phyloP scores from a whole-genome alignment of 805 yeast species.

The Komagataella pseudopastoris region DNA sequence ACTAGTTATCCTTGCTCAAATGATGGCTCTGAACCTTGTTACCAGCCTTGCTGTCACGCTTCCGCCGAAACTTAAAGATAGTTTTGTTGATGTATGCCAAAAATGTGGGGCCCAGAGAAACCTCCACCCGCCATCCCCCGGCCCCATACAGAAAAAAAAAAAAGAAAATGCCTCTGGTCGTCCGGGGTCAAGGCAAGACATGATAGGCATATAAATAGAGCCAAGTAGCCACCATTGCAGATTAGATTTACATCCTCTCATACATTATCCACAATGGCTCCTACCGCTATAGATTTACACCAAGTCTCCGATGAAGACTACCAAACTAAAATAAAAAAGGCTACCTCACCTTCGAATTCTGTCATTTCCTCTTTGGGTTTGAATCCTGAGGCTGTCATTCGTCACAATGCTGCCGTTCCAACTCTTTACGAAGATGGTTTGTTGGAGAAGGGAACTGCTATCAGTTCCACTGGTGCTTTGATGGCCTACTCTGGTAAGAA shows the following conservation, averaged over 20 bases:
- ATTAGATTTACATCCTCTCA: not conserved
- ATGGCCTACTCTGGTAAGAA: conserved; percentile 92
- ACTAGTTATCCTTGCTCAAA: not conserved
- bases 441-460: conserved; percentile 79
- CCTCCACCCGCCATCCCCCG: not conserved
- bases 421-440: conserved; percentile 90
- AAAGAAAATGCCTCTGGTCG: not conserved
- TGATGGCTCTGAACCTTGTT: not conserved
- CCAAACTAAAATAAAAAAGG: not conserved
- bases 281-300: conserved; percentile 22
- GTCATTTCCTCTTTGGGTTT: conserved; percentile 27
- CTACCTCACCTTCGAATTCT: conserved; percentile 14
- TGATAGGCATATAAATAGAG: not conserved
- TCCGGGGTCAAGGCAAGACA: not conserved
- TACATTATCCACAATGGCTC: conserved; percentile 16
- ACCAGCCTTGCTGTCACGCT: not conserved
- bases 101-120: not conserved
- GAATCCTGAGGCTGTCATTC: conserved; percentile 49
- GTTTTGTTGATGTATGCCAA: not conserved
- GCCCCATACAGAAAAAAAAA: not conserved
- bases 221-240: not conserved
- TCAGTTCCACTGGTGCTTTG: conserved; percentile 86
- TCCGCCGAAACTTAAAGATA: not conserved
- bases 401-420: conserved; percentile 91
- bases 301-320: conserved; percentile 1